These are phyloP conservation scores for Solanum chaucha DNA, from an alignment of 257 asterid genomes.

Conservation along the genomic window DNA sequence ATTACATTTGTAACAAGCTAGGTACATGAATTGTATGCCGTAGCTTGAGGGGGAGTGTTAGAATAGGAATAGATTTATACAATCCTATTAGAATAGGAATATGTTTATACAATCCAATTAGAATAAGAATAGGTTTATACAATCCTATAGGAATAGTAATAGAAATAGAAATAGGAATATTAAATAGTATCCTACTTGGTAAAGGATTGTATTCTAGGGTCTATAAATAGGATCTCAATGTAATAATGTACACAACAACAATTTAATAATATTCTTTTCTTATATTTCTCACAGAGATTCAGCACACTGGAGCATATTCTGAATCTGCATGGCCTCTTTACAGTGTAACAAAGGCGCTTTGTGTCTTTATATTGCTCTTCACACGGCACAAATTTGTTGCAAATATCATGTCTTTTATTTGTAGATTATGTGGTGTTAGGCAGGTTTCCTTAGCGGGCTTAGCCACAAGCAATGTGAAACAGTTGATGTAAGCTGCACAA, in stretches of 20 bases:
- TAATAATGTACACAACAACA: not conserved
- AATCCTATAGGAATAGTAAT: too few relatives aligned
- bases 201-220: too few relatives aligned
- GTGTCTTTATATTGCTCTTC: not conserved
- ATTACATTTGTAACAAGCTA: too few relatives aligned
- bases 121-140: too few relatives aligned
- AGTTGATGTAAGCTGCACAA: not conserved
- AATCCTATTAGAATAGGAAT: too few relatives aligned
- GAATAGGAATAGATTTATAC: too few relatives aligned
- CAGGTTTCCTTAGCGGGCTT: not conserved
- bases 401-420: not conserved
- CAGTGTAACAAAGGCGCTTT: not conserved
- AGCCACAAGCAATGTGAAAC: not conserved
- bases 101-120: too few relatives aligned
- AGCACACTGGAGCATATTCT: not conserved
- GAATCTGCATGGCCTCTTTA: not conserved
- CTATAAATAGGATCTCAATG: not conserved
- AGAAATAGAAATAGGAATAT: too few relatives aligned
- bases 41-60: too few relatives aligned
- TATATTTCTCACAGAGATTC: not conserved
- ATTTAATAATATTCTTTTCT: too few relatives aligned
- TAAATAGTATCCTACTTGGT: too few relatives aligned
- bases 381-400: not conserved
- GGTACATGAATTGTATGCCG: too few relatives aligned
- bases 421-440: not conserved